These are phyloP conservation scores for Cadophora luteo-olivacea DNA, from an alignment of 2,329 filamentous ascomycete genomes.

Conservation along the genomic window DNA sequence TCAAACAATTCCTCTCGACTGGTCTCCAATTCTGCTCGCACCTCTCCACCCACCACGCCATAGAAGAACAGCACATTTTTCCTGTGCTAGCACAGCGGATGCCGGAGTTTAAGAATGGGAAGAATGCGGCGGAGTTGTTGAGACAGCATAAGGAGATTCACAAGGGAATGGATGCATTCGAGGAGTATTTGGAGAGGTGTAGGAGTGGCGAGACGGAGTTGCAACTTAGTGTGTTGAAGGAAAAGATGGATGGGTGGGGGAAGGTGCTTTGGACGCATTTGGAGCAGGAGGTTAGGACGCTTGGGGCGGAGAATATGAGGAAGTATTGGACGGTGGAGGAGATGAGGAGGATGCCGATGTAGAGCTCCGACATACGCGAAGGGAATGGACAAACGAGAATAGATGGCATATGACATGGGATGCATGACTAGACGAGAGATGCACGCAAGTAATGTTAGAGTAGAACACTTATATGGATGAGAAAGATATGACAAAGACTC, in stretches of 20 bases:
- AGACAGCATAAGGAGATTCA: conserved; percentile 83
- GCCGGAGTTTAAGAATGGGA: conserved; percentile 70
- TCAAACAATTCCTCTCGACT: conserved; percentile 70
- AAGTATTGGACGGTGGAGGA: conserved; percentile 81
- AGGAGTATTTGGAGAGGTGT: conserved; percentile 69
- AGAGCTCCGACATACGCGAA: conserved; percentile 20
- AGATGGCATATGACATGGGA: neutral
- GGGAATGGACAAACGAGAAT: neutral
- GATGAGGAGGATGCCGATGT: conserved; percentile 74
- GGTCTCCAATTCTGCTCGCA: conserved; percentile 74
- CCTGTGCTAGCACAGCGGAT: conserved; percentile 78
- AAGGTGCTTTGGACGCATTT: conserved; percentile 82
- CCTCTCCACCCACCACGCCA: conserved; percentile 79
- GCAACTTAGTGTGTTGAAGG: conserved; percentile 65
- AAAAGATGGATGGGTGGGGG: conserved; percentile 79
- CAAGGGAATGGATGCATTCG: conserved; percentile 71
- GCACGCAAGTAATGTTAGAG: neutral
- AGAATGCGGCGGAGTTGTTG: conserved; percentile 66
- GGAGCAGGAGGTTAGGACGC: conserved; percentile 79
- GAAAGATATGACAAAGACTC: neutral
- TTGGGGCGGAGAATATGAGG: conserved; percentile 88
- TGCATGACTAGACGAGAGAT: neutral
- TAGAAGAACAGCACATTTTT: conserved; percentile 85
- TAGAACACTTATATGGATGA: neutral
- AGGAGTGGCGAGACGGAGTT: conserved; percentile 66